Evolutionary conservation across 2,329 filamentous ascomycete species (phyloP).

Genomic region (Leptographium lundbergii): DNA sequence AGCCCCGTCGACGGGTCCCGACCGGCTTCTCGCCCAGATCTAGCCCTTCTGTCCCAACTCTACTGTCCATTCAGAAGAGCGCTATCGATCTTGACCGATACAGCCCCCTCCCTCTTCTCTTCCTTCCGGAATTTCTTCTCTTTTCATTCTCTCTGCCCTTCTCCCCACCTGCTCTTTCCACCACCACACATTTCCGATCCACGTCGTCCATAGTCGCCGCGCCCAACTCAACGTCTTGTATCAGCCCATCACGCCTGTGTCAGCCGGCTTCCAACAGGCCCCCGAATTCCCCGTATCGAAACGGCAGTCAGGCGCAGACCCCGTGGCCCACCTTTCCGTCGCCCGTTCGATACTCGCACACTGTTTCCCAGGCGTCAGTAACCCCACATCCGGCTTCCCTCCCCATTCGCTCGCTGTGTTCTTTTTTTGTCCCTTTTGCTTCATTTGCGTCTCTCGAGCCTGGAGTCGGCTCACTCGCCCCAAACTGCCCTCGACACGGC

Average conservation of each 20-base stretch:
- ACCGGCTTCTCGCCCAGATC: conserved; percentile 1
- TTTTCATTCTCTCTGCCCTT: not conserved
- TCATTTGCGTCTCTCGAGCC: not conserved
- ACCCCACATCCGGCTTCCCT: not conserved
- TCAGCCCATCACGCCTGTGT: not conserved
- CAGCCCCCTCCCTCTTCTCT: not conserved
- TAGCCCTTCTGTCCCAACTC: not conserved
- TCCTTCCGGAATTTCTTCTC: not conserved
- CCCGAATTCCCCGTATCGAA: not conserved
- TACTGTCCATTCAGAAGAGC: not conserved
- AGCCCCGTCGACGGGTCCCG: not conserved
- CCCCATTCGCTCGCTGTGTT: not conserved
- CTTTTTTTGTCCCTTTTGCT: not conserved
- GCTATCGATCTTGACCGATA: not conserved
- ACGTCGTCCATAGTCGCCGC: not conserved
- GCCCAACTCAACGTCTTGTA: not conserved
- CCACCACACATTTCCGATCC: too few relatives aligned
- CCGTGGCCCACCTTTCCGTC: not conserved
- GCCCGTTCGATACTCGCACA: not conserved
- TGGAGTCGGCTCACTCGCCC: not conserved
- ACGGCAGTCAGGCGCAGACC: not conserved
- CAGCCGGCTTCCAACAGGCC: not conserved
- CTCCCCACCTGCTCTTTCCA: not conserved
- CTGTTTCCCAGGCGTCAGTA: not conserved
- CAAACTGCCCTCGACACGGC: not conserved